Evolutionary conservation across 805 yeast genomes (phyloP), one percentile per base, ranked within the genome.

Genomic region (Isabelozyma rhagii): DNA sequence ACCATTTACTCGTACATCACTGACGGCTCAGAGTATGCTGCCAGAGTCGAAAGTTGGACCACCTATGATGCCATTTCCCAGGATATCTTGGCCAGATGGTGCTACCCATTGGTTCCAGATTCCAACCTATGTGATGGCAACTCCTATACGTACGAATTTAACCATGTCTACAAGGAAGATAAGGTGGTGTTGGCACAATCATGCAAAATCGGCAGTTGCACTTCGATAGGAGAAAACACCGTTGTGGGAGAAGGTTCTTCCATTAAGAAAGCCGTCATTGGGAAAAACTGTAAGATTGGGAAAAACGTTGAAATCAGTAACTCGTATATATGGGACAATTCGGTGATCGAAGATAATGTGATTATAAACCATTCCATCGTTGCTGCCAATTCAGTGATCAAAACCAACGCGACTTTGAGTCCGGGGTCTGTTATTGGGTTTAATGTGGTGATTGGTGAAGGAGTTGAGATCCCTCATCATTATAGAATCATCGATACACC

Each of bases 31-130:
- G 77, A 71, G 53, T 92, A 91, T 62, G 97, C 97, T 28, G 94
- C 96, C 1, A 81, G 99, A 63, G 98, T 90, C n/a, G 96, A 92
- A 62, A 87, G 93, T 63, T 86, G 94, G 85, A 89, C 89, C 62
- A 90, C 98, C 0, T 94, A 92, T 67, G 93, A 87, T 64, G 92
- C 96, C 9, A 83, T 94, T 13, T 82, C 96, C 13, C 94, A 89
- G 67, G 98, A 94, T 65, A 82, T 92, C 40, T 72, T 94, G 47
- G 90, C 91, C 18, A 83, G 98, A 63, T 94, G 96, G 89, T 80
- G 93, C 51, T 93, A 90, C 61, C 99, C 99, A 25, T 73, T 93
- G 48, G 89, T 85, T 14, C 93, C 97, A 3, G 98, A 93, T 55
- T 75, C 91, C 48, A 92, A 93, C 65, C 71, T 88, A 56, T 68